These are phyloP conservation scores for Talaromyces adpressus DNA, from an alignment of 495 filamentous ascomycete genomes.

Conservation along the genomic window DNA sequence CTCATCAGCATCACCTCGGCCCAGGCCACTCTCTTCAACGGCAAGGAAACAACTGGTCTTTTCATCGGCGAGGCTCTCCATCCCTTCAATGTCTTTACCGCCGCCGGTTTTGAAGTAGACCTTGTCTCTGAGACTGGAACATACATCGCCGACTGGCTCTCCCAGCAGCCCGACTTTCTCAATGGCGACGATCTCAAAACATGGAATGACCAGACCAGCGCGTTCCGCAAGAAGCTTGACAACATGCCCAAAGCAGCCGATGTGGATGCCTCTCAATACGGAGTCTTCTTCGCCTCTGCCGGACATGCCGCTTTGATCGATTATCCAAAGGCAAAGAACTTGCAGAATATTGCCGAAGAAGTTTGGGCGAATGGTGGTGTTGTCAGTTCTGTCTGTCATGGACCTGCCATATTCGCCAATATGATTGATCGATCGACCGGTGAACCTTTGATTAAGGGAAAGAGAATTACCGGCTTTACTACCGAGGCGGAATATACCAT, in stretches of 20 bases:
- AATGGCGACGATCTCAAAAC: slow-evolving; percentile 24
- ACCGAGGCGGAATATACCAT: slow-evolving; percentile 33
- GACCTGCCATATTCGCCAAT: slow-evolving; percentile 36
- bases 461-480: slow-evolving; percentile 37
- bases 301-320: slow-evolving; percentile 40
- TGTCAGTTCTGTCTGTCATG: slow-evolving; percentile 32
- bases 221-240: slow-evolving; percentile 35
- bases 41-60: slow-evolving; percentile 27
- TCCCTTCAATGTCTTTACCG: slow-evolving; percentile 35
- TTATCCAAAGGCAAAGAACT: slow-evolving; percentile 29
- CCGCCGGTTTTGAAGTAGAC: slow-evolving; percentile 43
- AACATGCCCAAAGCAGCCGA: slow-evolving; percentile 25
- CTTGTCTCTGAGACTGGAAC: slow-evolving; percentile 38
- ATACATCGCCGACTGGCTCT: slow-evolving; percentile 39
- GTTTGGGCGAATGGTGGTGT: slow-evolving; percentile 36
- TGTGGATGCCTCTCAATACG: slow-evolving; percentile 26
- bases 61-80: slow-evolving; percentile 45
- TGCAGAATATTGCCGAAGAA: slow-evolving; percentile 31
- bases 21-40: slow-evolving; percentile 33
- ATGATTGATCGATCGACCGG: slow-evolving; percentile 28
- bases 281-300: slow-evolving; percentile 38
- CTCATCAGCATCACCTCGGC: slow-evolving; percentile 42
- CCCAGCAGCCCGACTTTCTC: slow-evolving; percentile 33
- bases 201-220: slow-evolving; percentile 32
- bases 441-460: slow-evolving; percentile 34